Percentiles rank a stretch among this genome's conserved stretches.
Evolutionary conservation across 1,139 yeast species (phyloP).

Genomic region (Magnusiomyces starmeri): DNA sequence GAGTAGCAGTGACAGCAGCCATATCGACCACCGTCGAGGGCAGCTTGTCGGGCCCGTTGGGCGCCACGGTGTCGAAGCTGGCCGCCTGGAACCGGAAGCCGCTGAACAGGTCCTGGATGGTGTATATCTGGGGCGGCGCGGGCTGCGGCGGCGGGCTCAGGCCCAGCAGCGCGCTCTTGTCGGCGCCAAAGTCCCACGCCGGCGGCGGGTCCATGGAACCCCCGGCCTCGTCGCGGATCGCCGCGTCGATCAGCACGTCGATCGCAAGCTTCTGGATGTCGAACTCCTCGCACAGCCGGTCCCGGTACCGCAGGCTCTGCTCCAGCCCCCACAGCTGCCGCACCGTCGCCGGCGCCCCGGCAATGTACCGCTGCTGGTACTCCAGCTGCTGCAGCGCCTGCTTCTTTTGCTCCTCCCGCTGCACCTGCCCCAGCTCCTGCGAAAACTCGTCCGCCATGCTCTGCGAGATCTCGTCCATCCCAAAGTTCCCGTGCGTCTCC

Average conservation of each 20-base stretch:
- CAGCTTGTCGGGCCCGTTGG: not conserved
- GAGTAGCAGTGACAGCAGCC: no score
- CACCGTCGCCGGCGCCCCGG: not conserved
- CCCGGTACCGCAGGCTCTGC: not conserved
- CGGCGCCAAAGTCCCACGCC: no score
- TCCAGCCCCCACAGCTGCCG: not conserved
- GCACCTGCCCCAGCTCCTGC: not conserved
- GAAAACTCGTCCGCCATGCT: slow-evolving; percentile 18
- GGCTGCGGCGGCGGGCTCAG: not conserved
- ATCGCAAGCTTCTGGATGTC: no score
- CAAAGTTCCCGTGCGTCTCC: slow-evolving; percentile 36
- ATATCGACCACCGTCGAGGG: not conserved
- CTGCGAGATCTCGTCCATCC: slow-evolving; percentile 29
- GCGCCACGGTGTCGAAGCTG: not conserved
- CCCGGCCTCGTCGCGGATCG: no score
- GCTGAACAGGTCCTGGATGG: not conserved
- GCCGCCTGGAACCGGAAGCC: not conserved
- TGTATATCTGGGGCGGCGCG: not conserved
- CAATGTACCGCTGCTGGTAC: not conserved
- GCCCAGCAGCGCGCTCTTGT: not conserved
- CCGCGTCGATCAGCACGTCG: no score
- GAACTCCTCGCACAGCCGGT: not conserved
- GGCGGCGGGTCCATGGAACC: no score
- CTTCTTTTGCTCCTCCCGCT: not conserved
- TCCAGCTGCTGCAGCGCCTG: not conserved